Conservation (phyloP, 129 eudicot genomes). For the Gnaphalium uliginosum region DNA sequence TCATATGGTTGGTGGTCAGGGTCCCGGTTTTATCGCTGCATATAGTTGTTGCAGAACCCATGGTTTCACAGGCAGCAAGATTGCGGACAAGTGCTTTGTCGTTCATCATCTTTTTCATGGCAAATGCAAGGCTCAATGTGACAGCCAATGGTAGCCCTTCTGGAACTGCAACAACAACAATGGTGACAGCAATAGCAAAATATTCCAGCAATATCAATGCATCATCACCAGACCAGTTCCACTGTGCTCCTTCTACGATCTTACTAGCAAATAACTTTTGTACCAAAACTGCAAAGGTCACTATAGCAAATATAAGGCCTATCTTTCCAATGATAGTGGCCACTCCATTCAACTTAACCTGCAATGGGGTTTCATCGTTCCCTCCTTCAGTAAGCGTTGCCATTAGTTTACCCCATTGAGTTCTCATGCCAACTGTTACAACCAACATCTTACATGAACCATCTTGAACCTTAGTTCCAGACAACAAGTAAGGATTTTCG, state of each 20-base stretch:
- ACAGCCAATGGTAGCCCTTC: conserved; percentile 94
- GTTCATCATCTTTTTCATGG: conserved; percentile 97
- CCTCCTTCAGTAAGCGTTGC: conserved; percentile 96
- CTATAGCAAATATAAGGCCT: conserved; percentile 77
- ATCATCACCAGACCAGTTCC: conserved; percentile 76
- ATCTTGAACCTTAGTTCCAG: conserved; percentile 96
- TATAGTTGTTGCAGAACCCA: conserved; percentile 95
- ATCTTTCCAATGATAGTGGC: conserved; percentile 90
- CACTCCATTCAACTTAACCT: conserved; percentile 85
- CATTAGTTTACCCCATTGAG: conserved; percentile 97
- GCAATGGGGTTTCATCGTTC: conserved; percentile 87
- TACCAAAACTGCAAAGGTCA: conserved; percentile 81
- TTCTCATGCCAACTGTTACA: conserved; percentile 91
- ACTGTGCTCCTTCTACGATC: conserved; percentile 49
- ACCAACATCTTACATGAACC: conserved; percentile 96
- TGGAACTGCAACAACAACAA: conserved; percentile 95
- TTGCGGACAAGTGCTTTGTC: conserved; percentile 88
- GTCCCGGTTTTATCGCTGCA: conserved; percentile 98
- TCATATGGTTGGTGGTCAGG: conserved; percentile 87
- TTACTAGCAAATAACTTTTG: conserved; percentile 56
- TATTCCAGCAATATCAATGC: conserved; percentile 70
- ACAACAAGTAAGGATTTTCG: conserved; percentile 77
- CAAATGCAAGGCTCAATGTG: conserved; percentile 82
- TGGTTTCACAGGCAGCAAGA: conserved; percentile 95
- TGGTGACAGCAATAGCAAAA: conserved; percentile 90